Base-by-base conservation (phyloP, 2,329 filamentous ascomycete species). In the Coleophoma crateriformis region DNA sequence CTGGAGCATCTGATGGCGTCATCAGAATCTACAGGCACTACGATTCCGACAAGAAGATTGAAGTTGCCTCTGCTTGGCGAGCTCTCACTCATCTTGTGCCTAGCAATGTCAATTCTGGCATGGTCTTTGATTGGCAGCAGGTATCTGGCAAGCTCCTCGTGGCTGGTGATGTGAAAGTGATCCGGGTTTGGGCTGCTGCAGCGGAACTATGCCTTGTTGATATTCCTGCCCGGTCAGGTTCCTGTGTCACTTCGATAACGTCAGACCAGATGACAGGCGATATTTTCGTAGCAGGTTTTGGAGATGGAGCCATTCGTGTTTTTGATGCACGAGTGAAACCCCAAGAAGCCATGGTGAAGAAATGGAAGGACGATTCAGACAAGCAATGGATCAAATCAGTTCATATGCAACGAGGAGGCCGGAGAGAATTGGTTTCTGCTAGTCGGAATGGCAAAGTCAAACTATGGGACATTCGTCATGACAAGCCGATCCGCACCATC, bases 41-140 rank as follows among this genome's bases (percentile, higher is more conserved):
- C 66, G 90, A 96, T 59, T 83, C 81, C 19, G 78, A 85, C 43
- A 78, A 78, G 54, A 78, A 84, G 46, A 85, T 94, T 27, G 88
- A 95, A 69, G 79, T 99, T 32, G 90, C 95, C 3, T 90, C 92
- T 1, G 82, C 90, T 15, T 97, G 95, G 82, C 84, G 94, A 43
- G 94, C 94, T 4, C 71, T 99, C 51, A 95, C 90, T 12, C 90
- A 99, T 68, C 87, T 97, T 65, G 87, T 97, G 6, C 90, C 91
- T 4, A 95, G 89, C 67, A 96, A 92, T 61, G 87, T 91, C 62
- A 95, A 96, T 66, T 91, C 91, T 1, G 94, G 94, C 19, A 86
- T 99, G 70, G 92, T 97, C 22, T 95, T 97, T 65, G 92, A 99
- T 67, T 99, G 94, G 94, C 92, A 97, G 67, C 94, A 99, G 70